Percentiles rank a stretch among this genome's conserved stretches.
Evolutionary conservation across 495 filamentous ascomycete species (phyloP).

Genomic region (Lasiosphaeriaceae sp.): DNA sequence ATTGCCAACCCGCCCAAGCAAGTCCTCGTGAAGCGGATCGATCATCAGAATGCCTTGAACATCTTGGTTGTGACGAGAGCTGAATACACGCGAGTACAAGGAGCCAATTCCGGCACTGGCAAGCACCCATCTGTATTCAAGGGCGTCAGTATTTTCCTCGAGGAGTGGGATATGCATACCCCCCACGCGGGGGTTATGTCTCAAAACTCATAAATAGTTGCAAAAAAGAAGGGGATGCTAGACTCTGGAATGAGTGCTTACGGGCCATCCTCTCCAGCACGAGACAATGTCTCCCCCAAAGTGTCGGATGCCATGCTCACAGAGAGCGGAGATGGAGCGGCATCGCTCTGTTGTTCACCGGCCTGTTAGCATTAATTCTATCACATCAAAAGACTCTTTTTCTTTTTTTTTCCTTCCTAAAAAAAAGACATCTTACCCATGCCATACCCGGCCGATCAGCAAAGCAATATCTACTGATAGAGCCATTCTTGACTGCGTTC

Average conservation of each 20-base stretch:
- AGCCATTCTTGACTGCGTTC: constrained; percentile 63
- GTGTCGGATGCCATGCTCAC: constrained; percentile 86
- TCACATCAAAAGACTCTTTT: too few relatives aligned
- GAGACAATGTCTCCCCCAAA: constrained; percentile 75
- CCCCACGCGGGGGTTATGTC: background rate
- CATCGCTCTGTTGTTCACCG: constrained; percentile 55
- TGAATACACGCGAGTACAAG: constrained; percentile 86
- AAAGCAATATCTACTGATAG: constrained; percentile 86
- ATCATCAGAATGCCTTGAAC: constrained; percentile 78
- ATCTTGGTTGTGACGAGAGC: constrained; percentile 67
- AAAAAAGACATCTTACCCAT: constrained; percentile 51
- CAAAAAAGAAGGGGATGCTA: too few relatives aligned
- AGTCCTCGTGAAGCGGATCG: constrained; percentile 81
- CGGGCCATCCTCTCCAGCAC: constrained; percentile 77
- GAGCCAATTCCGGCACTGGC: constrained; percentile 70
- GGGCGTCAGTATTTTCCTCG: background rate
- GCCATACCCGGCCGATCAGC: constrained; percentile 88
- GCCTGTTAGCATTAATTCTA: constrained; percentile 1
- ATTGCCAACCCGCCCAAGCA: constrained; percentile 61
- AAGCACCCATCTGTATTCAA: constrained; percentile 50
- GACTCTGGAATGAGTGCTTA: constrained; percentile 1
- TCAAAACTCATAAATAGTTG: background rate
- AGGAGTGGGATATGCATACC: too few relatives aligned
- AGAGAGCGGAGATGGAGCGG: constrained; percentile 86
- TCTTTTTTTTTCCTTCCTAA: too few relatives aligned